Conservation (phyloP, 495 filamentous ascomycete species). For the Hypoxylon perforatum region DNA sequence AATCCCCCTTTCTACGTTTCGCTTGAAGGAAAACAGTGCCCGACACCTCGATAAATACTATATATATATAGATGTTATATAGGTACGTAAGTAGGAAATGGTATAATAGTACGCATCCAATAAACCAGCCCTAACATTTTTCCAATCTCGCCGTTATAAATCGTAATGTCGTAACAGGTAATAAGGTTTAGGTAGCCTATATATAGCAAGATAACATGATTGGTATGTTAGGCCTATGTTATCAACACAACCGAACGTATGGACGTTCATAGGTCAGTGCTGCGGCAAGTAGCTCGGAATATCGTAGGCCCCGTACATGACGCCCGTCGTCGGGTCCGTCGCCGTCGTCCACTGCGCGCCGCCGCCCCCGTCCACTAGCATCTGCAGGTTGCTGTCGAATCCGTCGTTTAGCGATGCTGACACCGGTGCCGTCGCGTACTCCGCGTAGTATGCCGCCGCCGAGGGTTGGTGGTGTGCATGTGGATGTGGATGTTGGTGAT, state of each 20-base stretch:
- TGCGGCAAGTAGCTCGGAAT: conserved; percentile 32
- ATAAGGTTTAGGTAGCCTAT: too few species aligned
- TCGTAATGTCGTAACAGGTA: background rate
- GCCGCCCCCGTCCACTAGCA: conserved; percentile 42
- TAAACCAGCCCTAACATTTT: background rate
- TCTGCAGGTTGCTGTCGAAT: conserved; percentile 48
- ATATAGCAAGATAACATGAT: too few species aligned
- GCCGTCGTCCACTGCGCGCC: conserved; percentile 38
- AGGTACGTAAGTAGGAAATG: background rate
- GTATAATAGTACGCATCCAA: background rate
- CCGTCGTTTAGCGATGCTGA: conserved; percentile 46
- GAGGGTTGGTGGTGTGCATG: conserved; percentile 30
- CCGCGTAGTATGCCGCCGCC: conserved; percentile 30
- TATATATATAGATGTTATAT: too few species aligned
- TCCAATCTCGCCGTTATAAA: background rate
- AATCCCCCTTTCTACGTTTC: background rate
- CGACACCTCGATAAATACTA: too few species aligned
- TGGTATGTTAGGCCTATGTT: too few species aligned
- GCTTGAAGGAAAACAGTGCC: background rate
- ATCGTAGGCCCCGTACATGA: conserved; percentile 40
- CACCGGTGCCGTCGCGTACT: conserved; percentile 27
- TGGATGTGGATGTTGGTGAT: background rate
- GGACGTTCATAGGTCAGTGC: too few species aligned
- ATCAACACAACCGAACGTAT: too few species aligned
- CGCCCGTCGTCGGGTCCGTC: conserved; percentile 30